Conservation (phyloP, 768 basidiomycete genomes). For the Kwoniella shandongensis region DNA sequence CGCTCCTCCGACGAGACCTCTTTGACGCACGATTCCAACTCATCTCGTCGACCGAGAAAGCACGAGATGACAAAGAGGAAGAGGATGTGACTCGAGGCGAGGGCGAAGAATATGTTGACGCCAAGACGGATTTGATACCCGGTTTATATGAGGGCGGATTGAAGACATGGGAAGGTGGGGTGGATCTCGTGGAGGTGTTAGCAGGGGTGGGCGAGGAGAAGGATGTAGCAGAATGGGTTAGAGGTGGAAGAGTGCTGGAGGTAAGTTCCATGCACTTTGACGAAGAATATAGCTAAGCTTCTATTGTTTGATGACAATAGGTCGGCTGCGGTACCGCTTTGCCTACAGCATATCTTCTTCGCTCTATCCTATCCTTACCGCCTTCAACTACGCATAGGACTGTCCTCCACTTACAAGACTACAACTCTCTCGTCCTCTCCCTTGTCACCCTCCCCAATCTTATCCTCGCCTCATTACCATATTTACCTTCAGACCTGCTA, state of each 20-base stretch:
- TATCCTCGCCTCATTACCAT: slow-evolving; percentile 48
- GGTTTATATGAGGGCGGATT: slow-evolving; percentile 93
- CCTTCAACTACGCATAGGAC: slow-evolving; percentile 53
- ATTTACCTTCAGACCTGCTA: slow-evolving; percentile 28
- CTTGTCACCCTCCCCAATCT: slow-evolving; percentile 59
- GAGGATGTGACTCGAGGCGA: slow-evolving; percentile 24
- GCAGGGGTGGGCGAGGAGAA: slow-evolving; percentile 28
- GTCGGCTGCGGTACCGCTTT: slow-evolving; percentile 91
- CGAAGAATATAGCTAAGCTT: no score
- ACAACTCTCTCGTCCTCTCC: slow-evolving; percentile 76
- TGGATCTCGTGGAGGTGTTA: slow-evolving; percentile 70
- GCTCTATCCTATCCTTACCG: slow-evolving; percentile 56
- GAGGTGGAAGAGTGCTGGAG: slow-evolving; percentile 69
- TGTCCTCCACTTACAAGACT: slow-evolving; percentile 81
- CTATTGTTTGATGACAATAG: no score
- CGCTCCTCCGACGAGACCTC: slow-evolving; percentile 75
- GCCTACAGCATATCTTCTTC: slow-evolving; percentile 73
- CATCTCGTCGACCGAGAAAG: slow-evolving; percentile 7
- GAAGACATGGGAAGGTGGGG: slow-evolving; percentile 96
- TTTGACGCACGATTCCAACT: slow-evolving; percentile 96
- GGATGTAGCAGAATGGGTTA: slow-evolving; percentile 44
- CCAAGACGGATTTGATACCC: slow-evolving; percentile 67
- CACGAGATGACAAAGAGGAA: slow-evolving; percentile 21
- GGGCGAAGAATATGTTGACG: slow-evolving; percentile 67
- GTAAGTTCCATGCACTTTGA: slow-evolving; percentile 56